Conservation (phyloP, 495 filamentous ascomycete genomes). For the Neurospora cerealis region DNA sequence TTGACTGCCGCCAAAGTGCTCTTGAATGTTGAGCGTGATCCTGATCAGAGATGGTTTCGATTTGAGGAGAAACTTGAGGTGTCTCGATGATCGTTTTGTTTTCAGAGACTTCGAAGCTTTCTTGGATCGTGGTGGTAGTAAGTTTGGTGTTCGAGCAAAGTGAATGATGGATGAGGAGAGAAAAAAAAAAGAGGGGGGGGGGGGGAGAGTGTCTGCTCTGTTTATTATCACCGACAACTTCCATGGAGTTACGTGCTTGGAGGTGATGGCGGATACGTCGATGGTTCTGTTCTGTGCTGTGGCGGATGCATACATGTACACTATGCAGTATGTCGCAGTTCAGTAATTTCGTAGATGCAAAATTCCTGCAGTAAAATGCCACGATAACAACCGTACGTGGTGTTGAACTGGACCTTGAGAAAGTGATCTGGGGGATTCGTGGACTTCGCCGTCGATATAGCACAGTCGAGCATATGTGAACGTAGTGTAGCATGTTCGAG, state of each 20-base stretch:
- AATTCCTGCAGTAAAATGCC: neutral
- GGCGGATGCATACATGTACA: neutral
- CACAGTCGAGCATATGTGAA: neutral
- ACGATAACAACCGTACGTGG: neutral
- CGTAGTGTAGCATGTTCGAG: neutral
- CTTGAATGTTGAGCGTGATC: too few relatives aligned
- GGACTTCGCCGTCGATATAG: neutral
- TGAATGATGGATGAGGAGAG: neutral
- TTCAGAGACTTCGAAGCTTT: too few relatives aligned
- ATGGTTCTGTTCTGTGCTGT: too few relatives aligned
- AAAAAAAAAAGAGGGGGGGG: too few relatives aligned
- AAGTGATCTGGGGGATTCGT: neutral
- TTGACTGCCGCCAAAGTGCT: too few relatives aligned
- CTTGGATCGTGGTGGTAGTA: too few relatives aligned
- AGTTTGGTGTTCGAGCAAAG: too few relatives aligned
- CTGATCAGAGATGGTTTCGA: too few relatives aligned
- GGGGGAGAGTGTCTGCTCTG: neutral
- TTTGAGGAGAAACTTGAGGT: too few relatives aligned
- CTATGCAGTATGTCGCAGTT: neutral
- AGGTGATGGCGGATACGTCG: neutral
- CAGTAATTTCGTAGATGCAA: neutral
- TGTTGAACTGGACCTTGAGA: neutral
- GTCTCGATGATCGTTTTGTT: too few relatives aligned
- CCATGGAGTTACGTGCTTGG: neutral
- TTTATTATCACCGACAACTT: neutral